Evolutionary conservation across 805 yeast species (phyloP).

Genomic region (Metschnikowia arizonensis): DNA sequence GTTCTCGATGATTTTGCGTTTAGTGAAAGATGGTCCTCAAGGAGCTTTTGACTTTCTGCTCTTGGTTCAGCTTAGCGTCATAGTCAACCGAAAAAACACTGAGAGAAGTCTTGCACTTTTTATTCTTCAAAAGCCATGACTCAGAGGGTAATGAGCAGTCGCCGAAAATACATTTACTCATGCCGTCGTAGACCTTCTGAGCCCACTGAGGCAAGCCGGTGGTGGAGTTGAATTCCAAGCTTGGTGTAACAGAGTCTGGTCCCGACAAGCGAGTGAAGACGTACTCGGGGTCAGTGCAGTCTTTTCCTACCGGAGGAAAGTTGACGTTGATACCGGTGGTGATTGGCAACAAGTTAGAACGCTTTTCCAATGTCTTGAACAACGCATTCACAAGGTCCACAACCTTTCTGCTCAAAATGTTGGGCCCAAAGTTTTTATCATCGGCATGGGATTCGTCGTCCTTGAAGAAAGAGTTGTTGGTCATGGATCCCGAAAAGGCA

Average conservation of each 20-base stretch:
- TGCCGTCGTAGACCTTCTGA: constrained; percentile 25
- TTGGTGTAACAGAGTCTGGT: constrained; percentile 26
- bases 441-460: constrained; percentile 19
- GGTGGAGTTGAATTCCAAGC: constrained; percentile 38
- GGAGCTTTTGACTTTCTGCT: constrained; percentile 14
- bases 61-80: constrained; percentile 31
- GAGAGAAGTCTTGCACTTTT: constrained; percentile 41
- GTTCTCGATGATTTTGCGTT: no score
- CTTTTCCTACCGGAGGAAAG: constrained; percentile 22
- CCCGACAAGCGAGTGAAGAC: constrained; percentile 47
- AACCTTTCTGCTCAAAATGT: constrained; percentile 24
- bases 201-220: constrained; percentile 24
- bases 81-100: constrained; percentile 47
- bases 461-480: constrained; percentile 26
- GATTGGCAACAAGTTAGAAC: constrained; percentile 19
- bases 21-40: constrained; percentile 14
- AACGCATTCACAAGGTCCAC: constrained; percentile 22
- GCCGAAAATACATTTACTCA: constrained; percentile 33
- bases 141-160: constrained; percentile 24
- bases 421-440: constrained; percentile 22
- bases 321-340: constrained; percentile 25
- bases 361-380: constrained; percentile 16
- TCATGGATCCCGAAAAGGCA: constrained; percentile 25
- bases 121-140: constrained; percentile 23
- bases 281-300: constrained; percentile 42